Percentiles rank a stretch among this genome's conserved stretches.
Evolutionary conservation across 345 rosid genomes (phyloP).

Genomic region (Combretum micranthum): DNA sequence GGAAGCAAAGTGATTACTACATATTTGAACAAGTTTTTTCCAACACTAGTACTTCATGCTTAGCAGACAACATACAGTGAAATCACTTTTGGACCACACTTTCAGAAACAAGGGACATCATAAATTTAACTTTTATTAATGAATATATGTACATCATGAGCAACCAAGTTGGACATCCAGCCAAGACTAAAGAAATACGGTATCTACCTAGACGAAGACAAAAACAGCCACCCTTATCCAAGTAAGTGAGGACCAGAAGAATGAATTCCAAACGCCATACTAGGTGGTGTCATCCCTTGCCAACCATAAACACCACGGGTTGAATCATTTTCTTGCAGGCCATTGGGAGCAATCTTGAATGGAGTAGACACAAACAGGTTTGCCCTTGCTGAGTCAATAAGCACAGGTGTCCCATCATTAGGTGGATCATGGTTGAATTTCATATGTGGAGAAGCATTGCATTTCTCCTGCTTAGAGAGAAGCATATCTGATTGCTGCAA

Average conservation of each 20-base stretch:
- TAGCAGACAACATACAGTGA: too few species aligned
- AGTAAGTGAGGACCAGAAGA: constrained; percentile 14
- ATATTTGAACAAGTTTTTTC: too few species aligned
- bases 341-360: constrained; percentile 19
- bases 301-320: not conserved
- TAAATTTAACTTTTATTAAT: too few species aligned
- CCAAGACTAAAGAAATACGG: constrained; percentile 6
- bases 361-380: constrained; percentile 25
- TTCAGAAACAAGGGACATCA: too few species aligned
- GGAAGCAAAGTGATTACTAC: too few species aligned
- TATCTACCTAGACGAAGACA: not conserved
- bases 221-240: constrained; percentile 6
- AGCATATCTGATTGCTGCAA: constrained; percentile 12
- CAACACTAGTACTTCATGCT: too few species aligned
- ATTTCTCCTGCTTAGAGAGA: constrained; percentile 14
- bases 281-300: constrained; percentile 13
- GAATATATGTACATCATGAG: constrained; percentile 1
- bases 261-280: constrained; percentile 25
- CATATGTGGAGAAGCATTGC: constrained; percentile 16
- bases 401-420: constrained; percentile 16
- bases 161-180: constrained; percentile 1
- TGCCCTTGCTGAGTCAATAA: constrained; percentile 19
- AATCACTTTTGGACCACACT: too few species aligned
- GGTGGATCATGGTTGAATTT: constrained; percentile 17
- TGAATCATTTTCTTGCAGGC: constrained; percentile 23